A percentile compares a stretch with the other conserved stretches of the same genome.
These are phyloP conservation scores for Pueraria montana DNA, from an alignment of 306 rosid species.

Conservation along the genomic window DNA sequence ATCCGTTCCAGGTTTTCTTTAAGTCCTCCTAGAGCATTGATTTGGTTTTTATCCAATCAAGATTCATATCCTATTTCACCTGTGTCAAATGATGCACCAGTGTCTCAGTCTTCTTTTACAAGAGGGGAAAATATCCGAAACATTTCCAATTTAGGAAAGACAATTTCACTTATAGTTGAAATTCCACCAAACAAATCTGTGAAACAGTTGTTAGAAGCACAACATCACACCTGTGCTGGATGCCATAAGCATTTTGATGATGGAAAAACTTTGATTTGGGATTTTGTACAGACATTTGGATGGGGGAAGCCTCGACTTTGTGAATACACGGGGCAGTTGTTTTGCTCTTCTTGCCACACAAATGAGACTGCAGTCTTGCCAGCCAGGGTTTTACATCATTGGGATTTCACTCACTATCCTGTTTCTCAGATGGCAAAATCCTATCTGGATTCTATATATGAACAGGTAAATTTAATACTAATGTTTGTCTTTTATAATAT, in stretches of 20 bases:
- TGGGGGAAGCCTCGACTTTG: conserved; percentile 98
- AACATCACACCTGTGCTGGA: conserved; percentile 91
- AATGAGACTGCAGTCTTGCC: conserved; percentile 94
- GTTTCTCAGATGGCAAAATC: conserved; percentile 97
- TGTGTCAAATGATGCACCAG: conserved; percentile 40
- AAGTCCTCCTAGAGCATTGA: conserved; percentile 71
- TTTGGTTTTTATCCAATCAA: conserved; percentile 89
- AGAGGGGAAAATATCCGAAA: conserved; percentile 52
- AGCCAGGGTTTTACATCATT: conserved; percentile 92
- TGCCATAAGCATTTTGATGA: conserved; percentile 92
- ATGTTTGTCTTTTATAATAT: conserved; percentile 30
- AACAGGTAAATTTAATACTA: conserved; percentile 70
- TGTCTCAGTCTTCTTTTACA: conserved; percentile 53
- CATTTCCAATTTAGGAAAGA: conserved; percentile 77
- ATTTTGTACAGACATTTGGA: conserved; percentile 89
- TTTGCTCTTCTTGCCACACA: conserved; percentile 93
- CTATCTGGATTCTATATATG: conserved; percentile 92
- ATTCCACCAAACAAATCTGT: conserved; percentile 77
- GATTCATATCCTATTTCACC: conserved; percentile 72
- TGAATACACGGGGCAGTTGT: conserved; percentile 92
- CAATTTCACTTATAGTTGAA: conserved; percentile 92
- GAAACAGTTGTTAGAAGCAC: conserved; percentile 90
- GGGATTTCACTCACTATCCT: conserved; percentile 85
- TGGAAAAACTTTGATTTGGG: conserved; percentile 76
- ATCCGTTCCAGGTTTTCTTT: conserved; percentile 67